Conservation (phyloP, 2,329 filamentous ascomycete genomes). For the Pseudocercospora fuligena region DNA sequence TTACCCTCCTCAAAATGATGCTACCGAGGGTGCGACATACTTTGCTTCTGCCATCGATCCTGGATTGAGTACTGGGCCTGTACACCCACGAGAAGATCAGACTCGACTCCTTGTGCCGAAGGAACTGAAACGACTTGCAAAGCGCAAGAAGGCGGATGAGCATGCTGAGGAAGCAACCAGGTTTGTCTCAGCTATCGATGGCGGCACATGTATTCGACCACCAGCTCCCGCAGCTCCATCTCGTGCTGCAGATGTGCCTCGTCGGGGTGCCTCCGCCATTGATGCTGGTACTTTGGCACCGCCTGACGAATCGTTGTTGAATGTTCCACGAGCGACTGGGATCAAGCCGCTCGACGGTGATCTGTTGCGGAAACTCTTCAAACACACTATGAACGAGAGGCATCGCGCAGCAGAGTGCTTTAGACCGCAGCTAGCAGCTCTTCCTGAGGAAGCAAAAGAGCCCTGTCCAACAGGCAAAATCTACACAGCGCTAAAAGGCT, state of each 20-base stretch:
- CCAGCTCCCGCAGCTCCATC: neutral
- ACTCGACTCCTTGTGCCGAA: neutral
- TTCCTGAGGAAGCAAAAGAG: conserved; percentile 3
- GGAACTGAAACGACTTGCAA: neutral
- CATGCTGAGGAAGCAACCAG: neutral
- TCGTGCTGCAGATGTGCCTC: neutral
- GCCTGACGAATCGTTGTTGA: neutral
- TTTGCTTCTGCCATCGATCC: conserved; percentile 6
- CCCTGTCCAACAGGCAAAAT: neutral
- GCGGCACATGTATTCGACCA: neutral
- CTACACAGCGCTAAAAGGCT: neutral
- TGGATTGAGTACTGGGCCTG: neutral
- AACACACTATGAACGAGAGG: conserved; percentile 31
- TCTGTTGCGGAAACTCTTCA: conserved; percentile 27
- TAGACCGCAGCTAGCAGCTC: neutral
- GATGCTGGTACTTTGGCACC: neutral
- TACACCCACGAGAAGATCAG: neutral
- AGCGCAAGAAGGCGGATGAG: neutral
- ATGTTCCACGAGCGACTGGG: conserved; percentile 4
- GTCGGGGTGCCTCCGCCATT: neutral
- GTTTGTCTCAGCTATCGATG: neutral
- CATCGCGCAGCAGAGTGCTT: conserved; percentile 21
- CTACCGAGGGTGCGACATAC: neutral
- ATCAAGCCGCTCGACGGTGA: conserved; percentile 23
- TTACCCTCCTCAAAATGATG: neutral